A percentile compares a stretch with the other conserved stretches of the same genome.
These are phyloP conservation scores for Cyclotella atomus DNA, from an alignment of 108 stramenopile species.

Conservation along the genomic window DNA sequence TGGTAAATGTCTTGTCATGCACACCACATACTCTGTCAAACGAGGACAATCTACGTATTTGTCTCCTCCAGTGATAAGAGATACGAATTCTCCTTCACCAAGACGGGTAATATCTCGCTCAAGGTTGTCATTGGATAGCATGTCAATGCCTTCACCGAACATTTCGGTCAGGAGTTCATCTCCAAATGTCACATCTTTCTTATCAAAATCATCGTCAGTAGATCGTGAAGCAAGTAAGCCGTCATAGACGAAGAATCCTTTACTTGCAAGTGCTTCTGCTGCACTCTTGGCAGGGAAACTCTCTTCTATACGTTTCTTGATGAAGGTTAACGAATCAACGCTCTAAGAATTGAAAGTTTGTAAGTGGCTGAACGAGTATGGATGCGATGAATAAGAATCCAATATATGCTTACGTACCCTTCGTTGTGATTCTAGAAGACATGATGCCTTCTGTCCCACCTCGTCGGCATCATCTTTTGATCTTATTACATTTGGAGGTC, in stretches of 20 bases:
- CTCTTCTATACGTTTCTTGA: constrained; percentile 42
- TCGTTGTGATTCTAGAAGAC: constrained; percentile 33
- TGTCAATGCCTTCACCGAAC: constrained; percentile 20
- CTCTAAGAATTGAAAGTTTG: constrained; percentile 4
- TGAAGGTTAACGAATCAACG: constrained; percentile 35
- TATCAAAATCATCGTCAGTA: not conserved
- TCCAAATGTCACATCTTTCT: constrained; percentile 31
- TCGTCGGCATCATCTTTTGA: constrained; percentile 5
- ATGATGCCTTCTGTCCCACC: constrained; percentile 30
- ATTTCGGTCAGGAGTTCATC: constrained; percentile 37
- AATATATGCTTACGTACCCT: not conserved
- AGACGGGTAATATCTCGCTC: constrained; percentile 36
- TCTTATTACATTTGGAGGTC: not conserved
- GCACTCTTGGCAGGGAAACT: constrained; percentile 30
- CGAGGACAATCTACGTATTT: constrained; percentile 43
- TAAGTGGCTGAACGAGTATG: not conserved
- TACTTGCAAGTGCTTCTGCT: constrained; percentile 11
- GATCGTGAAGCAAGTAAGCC: constrained; percentile 32
- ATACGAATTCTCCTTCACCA: constrained; percentile 39
- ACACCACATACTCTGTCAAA: constrained; percentile 46
- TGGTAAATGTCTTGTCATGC: constrained; percentile 46
- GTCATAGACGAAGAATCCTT: constrained; percentile 44
- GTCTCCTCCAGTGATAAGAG: constrained; percentile 41
- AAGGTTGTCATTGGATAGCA: constrained; percentile 45
- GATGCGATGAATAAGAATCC: not conserved